Conservation (phyloP, 2,329 filamentous ascomycete genomes). For the Calcarisporium arbuscula region DNA sequence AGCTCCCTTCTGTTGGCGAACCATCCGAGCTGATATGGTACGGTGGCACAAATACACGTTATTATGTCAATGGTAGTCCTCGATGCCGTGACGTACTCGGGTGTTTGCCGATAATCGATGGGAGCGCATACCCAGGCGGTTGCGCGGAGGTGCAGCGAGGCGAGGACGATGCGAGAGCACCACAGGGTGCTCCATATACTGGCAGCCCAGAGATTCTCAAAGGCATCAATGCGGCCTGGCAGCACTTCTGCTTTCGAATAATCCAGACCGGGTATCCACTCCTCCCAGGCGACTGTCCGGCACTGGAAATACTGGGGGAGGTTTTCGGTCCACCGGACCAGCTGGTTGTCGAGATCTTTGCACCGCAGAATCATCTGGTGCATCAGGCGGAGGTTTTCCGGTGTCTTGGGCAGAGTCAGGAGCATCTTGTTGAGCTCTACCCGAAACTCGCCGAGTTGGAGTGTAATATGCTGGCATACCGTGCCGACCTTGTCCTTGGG, state of each 20-base stretch:
- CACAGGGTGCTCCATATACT: constrained; percentile 50
- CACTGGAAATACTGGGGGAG: constrained; percentile 42
- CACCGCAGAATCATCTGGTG: constrained; percentile 43
- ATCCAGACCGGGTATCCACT: constrained; percentile 43
- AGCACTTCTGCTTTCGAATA: constrained; percentile 48
- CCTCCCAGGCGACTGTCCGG: constrained; percentile 50
- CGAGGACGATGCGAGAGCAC: constrained; percentile 45
- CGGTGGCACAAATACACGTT: constrained; percentile 50
- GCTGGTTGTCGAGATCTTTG: constrained; percentile 44
- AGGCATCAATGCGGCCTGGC: constrained; percentile 54
- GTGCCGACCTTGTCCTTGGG: too few species aligned
- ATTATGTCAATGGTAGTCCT: constrained; percentile 44
- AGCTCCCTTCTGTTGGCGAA: constrained; percentile 37
- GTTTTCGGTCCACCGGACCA: constrained; percentile 41
- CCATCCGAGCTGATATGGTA: constrained; percentile 56
- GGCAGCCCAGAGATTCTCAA: constrained; percentile 51
- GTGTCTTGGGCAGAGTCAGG: constrained; percentile 35
- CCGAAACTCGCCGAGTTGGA: constrained; percentile 47
- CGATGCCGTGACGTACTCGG: constrained; percentile 50
- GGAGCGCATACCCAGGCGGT: constrained; percentile 54
- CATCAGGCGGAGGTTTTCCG: constrained; percentile 44
- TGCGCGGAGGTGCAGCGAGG: constrained; percentile 48
- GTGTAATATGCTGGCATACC: constrained; percentile 42
- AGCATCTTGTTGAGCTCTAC: constrained; percentile 46
- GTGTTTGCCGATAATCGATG: constrained; percentile 54